phyloP scores from a whole-genome alignment of 2,329 filamentous ascomycete species.

The Canariomyces notabilis region DNA sequence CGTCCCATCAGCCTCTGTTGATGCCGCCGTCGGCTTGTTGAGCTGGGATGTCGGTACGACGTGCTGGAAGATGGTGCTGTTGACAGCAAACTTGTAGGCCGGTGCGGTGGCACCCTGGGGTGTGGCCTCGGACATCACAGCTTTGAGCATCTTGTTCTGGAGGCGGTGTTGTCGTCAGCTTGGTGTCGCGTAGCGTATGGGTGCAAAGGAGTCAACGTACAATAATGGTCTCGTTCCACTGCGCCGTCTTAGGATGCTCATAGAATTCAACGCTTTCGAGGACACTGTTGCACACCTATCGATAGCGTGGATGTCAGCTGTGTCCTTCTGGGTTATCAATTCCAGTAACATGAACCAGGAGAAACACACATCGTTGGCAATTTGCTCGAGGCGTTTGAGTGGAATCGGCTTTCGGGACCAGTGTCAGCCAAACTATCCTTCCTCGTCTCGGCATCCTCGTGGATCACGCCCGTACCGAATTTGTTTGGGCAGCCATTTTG shows the following conservation, averaged over 20 bases:
- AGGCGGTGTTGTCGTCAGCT: conserved; percentile 11
- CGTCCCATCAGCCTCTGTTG: conserved; percentile 48
- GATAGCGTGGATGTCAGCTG: not conserved
- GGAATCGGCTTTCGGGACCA: conserved; percentile 64
- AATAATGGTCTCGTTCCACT: conserved; percentile 92
- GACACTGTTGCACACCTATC: conserved; percentile 74
- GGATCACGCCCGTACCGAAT: conserved; percentile 17
- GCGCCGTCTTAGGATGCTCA: conserved; percentile 76
- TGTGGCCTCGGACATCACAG: conserved; percentile 70
- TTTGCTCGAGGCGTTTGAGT: conserved; percentile 73
- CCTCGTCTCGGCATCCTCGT: not conserved
- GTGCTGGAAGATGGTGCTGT: conserved; percentile 98
- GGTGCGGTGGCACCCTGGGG: conserved; percentile 54
- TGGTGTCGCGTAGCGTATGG: not conserved
- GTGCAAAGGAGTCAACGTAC: conserved; percentile 56
- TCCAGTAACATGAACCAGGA: not conserved
- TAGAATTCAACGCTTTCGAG: conserved; percentile 73
- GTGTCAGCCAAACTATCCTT: conserved; percentile 10
- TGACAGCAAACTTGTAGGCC: conserved; percentile 88
- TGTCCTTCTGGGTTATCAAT: not conserved
- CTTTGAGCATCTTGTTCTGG: conserved; percentile 60
- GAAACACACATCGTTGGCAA: conserved; percentile 69
- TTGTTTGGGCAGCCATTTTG: conserved; percentile 23
- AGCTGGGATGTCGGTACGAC: conserved; percentile 62
- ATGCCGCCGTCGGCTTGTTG: conserved; percentile 52